Conservation (phyloP, 805 yeast species). For the Saccharomycopsis javanensis region DNA sequence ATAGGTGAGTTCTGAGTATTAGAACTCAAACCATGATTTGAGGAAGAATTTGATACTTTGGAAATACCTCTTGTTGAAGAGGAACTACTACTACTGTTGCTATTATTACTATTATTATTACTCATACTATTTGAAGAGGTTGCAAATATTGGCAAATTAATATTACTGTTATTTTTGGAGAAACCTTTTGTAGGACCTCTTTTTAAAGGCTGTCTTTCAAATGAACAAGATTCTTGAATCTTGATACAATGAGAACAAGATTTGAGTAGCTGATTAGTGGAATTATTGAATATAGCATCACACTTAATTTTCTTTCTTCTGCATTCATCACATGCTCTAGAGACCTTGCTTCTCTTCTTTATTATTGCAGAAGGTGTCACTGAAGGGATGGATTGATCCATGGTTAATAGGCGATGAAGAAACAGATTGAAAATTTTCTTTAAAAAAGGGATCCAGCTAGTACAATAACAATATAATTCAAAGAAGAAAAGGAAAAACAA, state of each 20-base stretch:
- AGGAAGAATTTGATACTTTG: background rate
- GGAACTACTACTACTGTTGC: background rate
- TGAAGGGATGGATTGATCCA: background rate
- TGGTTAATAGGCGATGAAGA: too few relatives aligned
- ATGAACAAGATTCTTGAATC: slow-evolving; percentile 52
- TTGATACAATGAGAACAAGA: slow-evolving; percentile 55
- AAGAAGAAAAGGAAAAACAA: too few relatives aligned
- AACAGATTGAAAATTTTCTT: too few relatives aligned
- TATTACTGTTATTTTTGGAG: slow-evolving; percentile 25
- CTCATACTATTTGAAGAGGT: too few relatives aligned
- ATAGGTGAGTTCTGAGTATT: background rate
- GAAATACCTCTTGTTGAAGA: background rate
- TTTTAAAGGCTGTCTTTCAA: slow-evolving; percentile 62
- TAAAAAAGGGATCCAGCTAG: too few relatives aligned
- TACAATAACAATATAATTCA: too few relatives aligned
- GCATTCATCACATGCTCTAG: slow-evolving; percentile 76
- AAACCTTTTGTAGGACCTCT: slow-evolving; percentile 76
- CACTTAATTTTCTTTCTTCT: slow-evolving; percentile 65
- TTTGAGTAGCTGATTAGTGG: slow-evolving; percentile 38
- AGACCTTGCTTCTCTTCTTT: slow-evolving; percentile 60
- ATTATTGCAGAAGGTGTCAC: background rate
- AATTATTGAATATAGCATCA: slow-evolving; percentile 44
- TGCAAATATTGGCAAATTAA: background rate
- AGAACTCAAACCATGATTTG: background rate
- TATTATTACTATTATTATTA: too few relatives aligned